phyloP scores from a whole-genome alignment of 371 early-diverging fungal genomes.

The Mucor circinelloides region DNA sequence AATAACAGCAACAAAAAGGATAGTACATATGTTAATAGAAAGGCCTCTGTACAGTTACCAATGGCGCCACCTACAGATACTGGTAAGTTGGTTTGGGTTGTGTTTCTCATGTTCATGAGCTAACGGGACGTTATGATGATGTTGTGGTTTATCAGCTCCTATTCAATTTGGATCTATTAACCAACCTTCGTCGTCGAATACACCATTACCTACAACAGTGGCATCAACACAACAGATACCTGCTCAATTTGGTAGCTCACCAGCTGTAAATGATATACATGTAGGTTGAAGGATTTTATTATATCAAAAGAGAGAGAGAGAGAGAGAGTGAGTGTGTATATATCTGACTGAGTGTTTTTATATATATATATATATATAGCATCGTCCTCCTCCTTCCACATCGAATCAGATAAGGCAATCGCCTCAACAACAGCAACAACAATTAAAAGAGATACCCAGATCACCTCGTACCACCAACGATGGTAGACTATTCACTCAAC shows the following conservation, averaged over 20 bases:
- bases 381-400: slow-evolving; percentile 8
- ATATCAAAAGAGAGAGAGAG: neutral
- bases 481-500: slow-evolving; percentile 34
- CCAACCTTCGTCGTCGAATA: slow-evolving; percentile 9
- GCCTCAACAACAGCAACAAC: slow-evolving; percentile 11
- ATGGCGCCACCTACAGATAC: slow-evolving; percentile 43
- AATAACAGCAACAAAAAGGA: slow-evolving; percentile 8
- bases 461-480: slow-evolving; percentile 29
- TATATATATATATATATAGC: no score
- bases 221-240: slow-evolving; percentile 17
- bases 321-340: neutral
- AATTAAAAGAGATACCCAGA: slow-evolving; percentile 29
- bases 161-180: slow-evolving; percentile 65
- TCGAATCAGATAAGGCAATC: slow-evolving; percentile 7
- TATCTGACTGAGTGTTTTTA: neutral
- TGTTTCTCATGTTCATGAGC: neutral
- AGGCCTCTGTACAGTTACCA: slow-evolving; percentile 46
- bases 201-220: slow-evolving; percentile 5
- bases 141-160: slow-evolving; percentile 25
- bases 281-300: neutral
- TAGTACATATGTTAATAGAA: slow-evolving; percentile 16
- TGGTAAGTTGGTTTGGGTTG: slow-evolving; percentile 22
- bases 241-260: slow-evolving; percentile 46
- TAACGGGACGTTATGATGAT: neutral
- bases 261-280: slow-evolving; percentile 34